Base-by-base conservation (phyloP, 208 protist genomes). In the Crithidia fasciculata region DNA sequence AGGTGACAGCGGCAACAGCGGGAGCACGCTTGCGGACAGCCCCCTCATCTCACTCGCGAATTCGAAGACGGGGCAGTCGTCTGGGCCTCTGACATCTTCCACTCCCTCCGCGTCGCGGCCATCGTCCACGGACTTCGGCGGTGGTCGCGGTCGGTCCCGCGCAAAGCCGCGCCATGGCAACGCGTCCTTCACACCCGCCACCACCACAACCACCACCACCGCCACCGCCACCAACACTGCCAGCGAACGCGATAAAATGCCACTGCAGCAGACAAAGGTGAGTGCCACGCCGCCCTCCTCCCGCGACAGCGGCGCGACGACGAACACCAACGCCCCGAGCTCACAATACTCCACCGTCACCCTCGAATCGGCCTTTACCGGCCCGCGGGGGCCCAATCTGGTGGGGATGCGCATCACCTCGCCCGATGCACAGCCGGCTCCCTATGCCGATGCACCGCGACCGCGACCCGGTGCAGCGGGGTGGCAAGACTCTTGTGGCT, bases 41-140 rank as follows among this genome's bases (percentile, higher is more conserved):
- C 52, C 59, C 0, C 66, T 68, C 15, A 69, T 57, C 43, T 53
- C 49, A 0, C 50, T 67, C 5, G 64, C 67, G 45, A 40, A 16
- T 10, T 59, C 50, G 13, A 43, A 18, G 40, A 18, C 10, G 37
- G 58, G 62, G 54, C 19, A n/a, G 19, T 67, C 44, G 5, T 28
- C 28, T 28, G 28, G 28, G 28, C 28, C 28, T 2, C 28, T 28
- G 28, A 28, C 28, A 2, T 28, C 28, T 28, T 28, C 28, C 0
- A 0, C 0, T 28, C 28, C 28, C 28, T 28, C 45, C 12, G 45
- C 45, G 45, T 49, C 45, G 45, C 45, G 45, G 45, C 45, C 45
- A 13, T 49, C 7, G 45, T 13, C 7, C 45, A 49, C 45, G 9
- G 45, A 49, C 28, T 28, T 28, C 28, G 28, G 28, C 28, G 28